Evolutionary conservation across 2,329 filamentous ascomycete species (phyloP).

Genomic region (Neonectria ditissima): DNA sequence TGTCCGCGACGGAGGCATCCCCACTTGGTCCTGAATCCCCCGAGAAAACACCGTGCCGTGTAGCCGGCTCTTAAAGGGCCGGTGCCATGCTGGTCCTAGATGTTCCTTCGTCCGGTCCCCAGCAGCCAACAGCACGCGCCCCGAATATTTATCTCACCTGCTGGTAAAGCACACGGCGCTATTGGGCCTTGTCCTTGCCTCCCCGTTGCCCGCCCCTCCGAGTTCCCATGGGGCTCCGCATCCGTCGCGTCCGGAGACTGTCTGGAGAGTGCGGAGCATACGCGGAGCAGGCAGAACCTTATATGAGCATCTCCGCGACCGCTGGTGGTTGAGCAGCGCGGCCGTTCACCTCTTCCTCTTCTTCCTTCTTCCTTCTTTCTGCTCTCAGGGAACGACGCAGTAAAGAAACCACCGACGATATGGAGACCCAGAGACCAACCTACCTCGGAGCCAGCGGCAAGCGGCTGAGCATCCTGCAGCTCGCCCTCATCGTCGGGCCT

Average conservation of each 20-base stretch:
- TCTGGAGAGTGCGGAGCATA: slow-evolving; percentile 4
- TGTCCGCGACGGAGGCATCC: slow-evolving; percentile 13
- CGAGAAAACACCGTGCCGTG: slow-evolving; percentile 29
- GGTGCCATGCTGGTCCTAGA: background rate
- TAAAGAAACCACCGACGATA: background rate
- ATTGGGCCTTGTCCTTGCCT: slow-evolving; percentile 2
- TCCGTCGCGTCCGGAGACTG: slow-evolving; percentile 13
- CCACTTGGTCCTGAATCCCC: slow-evolving; percentile 12
- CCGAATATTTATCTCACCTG: slow-evolving; percentile 21
- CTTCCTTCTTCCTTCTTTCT: no score
- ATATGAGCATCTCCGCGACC: slow-evolving; percentile 15
- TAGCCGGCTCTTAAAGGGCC: slow-evolving; percentile 8
- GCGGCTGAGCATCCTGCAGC: slow-evolving; percentile 44
- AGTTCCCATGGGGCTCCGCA: slow-evolving; percentile 30
- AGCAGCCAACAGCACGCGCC: slow-evolving; percentile 10
- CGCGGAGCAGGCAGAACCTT: slow-evolving; percentile 5
- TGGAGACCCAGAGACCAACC: slow-evolving; percentile 17
- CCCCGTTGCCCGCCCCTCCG: slow-evolving; percentile 6
- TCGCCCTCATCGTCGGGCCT: slow-evolving; percentile 56
- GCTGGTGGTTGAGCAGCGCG: background rate
- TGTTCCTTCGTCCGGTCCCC: no score
- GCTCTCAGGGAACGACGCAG: background rate
- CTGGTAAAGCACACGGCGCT: slow-evolving; percentile 5
- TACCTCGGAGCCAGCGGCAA: slow-evolving; percentile 28
- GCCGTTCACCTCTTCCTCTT: background rate